phyloP scores from a whole-genome alignment of 202 grass and related monocot genomes.

The Zoysia matrella region DNA sequence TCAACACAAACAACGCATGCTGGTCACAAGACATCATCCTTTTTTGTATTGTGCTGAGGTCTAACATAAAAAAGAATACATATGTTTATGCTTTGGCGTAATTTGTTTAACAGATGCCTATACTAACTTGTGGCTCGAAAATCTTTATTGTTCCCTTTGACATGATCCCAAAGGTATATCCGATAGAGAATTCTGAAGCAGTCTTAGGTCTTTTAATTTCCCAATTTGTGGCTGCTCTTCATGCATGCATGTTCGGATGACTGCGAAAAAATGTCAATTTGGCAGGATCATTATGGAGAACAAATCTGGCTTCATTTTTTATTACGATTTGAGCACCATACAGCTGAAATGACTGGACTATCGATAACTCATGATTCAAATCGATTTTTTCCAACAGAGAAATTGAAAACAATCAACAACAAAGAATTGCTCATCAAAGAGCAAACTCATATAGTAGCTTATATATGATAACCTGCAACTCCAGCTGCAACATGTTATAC shows the following conservation, averaged over 20 bases:
- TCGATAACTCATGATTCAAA: too few species aligned
- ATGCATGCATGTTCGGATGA: neutral
- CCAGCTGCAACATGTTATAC: neutral
- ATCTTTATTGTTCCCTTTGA: constrained; percentile 14
- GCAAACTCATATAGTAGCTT: neutral
- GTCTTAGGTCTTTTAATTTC: neutral
- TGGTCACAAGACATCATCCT: constrained; percentile 28
- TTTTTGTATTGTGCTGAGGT: constrained; percentile 34
- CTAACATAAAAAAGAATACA: constrained; percentile 50
- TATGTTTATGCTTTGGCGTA: constrained; percentile 15
- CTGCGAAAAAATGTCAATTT: too few species aligned
- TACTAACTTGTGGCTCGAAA: constrained; percentile 28
- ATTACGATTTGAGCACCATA: neutral
- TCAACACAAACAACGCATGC: constrained; percentile 5
- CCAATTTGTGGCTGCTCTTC: neutral
- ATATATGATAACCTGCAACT: neutral
- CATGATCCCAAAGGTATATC: constrained; percentile 9
- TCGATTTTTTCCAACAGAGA: too few species aligned
- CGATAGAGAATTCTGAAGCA: constrained; percentile 6
- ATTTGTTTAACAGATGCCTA: constrained; percentile 33
- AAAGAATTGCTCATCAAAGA: neutral
- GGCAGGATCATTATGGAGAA: neutral
- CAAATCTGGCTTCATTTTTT: neutral
- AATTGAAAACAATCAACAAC: too few species aligned
- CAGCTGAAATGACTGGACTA: too few species aligned